Evolutionary conservation across 345 rosid species (phyloP).

Genomic region (Alliaria petiolata): DNA sequence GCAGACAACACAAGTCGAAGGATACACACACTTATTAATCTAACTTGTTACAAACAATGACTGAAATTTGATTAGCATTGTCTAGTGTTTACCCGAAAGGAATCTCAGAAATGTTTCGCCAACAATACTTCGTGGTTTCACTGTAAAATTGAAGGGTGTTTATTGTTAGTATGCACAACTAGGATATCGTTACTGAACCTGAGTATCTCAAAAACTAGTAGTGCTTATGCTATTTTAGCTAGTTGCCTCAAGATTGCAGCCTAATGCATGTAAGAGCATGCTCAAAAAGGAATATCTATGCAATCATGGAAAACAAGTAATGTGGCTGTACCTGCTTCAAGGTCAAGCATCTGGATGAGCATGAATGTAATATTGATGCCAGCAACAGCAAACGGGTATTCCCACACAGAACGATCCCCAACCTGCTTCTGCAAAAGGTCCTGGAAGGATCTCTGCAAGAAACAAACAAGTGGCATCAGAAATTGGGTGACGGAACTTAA

Average conservation of each 20-base stretch:
- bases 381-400: constrained; percentile 99
- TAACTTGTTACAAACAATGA: background rate
- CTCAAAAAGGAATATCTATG: background rate
- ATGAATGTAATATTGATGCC: constrained; percentile 98
- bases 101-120: constrained; percentile 90
- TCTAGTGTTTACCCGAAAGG: constrained; percentile 62
- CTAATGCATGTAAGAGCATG: background rate
- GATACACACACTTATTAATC: background rate
- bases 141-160: constrained; percentile 41
- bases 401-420: constrained; percentile 97
- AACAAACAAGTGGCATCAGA: background rate
- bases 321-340: constrained; percentile 79
- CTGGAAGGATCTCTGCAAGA: constrained; percentile 71
- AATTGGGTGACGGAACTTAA: background rate
- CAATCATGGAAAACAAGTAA: background rate
- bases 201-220: no score
- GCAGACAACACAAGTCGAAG: constrained; percentile 23
- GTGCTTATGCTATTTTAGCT: background rate
- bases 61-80: background rate
- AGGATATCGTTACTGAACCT: no score
- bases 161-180: constrained; percentile 15
- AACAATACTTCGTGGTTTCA: constrained; percentile 72
- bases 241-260: background rate
- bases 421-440: constrained; percentile 87
- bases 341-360: constrained; percentile 99